Conservation (phyloP, 2,329 filamentous ascomycete species). For the Neurospora sp. region DNA sequence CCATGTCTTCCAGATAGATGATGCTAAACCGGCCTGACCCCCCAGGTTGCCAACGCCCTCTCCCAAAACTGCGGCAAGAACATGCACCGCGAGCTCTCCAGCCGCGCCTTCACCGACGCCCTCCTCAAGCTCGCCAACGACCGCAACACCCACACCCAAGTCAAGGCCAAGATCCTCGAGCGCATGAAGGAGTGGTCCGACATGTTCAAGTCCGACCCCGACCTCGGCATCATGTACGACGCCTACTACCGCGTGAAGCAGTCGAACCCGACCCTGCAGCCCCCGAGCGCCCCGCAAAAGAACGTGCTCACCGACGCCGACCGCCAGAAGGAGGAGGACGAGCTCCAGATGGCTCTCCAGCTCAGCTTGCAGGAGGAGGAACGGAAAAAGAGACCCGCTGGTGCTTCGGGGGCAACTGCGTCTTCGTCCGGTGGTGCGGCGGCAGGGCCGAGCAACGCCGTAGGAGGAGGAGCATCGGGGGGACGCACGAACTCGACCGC, state of each 20-base stretch:
- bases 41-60: constrained; percentile 74
- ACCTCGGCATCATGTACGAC: constrained; percentile 95
- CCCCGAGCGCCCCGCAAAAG: constrained; percentile 90
- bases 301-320: constrained; percentile 82
- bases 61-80: constrained; percentile 83
- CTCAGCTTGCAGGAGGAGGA: constrained; percentile 86
- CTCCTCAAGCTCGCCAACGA: constrained; percentile 85
- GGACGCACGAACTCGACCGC: constrained; percentile 35
- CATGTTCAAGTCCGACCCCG: constrained; percentile 83
- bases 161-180: constrained; percentile 94
- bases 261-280: constrained; percentile 77
- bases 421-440: constrained; percentile 22
- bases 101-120: constrained; percentile 88
- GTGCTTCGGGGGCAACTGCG: constrained; percentile 29
- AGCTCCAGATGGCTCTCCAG: constrained; percentile 90
- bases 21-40: background rate
- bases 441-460: constrained; percentile 23
- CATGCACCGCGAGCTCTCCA: constrained; percentile 84
- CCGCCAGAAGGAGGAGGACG: constrained; percentile 91
- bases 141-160: constrained; percentile 89
- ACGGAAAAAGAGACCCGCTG: constrained; percentile 40
- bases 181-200: constrained; percentile 94
- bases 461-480: constrained; percentile 27
- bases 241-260: constrained; percentile 81
- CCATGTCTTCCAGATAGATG: background rate